phyloP scores from a whole-genome alignment of 176 grass and related monocot species.

The Areca catechu region DNA sequence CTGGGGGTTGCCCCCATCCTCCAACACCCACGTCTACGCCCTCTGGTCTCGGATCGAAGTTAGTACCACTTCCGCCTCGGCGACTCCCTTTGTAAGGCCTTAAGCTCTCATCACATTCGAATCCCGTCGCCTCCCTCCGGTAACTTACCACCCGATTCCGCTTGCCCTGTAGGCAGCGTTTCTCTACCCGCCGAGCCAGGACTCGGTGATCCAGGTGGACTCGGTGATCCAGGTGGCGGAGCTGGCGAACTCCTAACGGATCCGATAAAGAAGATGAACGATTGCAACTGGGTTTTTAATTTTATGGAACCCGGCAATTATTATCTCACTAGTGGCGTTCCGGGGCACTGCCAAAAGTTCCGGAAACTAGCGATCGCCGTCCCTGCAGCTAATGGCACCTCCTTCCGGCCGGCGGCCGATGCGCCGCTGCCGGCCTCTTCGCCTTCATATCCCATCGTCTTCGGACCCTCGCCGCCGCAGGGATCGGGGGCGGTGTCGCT shows the following conservation, averaged over 20 bases:
- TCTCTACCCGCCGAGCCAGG: conserved; percentile 59
- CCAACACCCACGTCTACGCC: conserved; percentile 49
- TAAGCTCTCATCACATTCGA: too few relatives aligned
- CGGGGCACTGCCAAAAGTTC: conserved; percentile 49
- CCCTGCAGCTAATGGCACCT: conserved; percentile 46
- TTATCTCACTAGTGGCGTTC: conserved; percentile 57
- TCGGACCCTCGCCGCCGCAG: conserved; percentile 20
- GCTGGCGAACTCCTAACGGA: conserved; percentile 36
- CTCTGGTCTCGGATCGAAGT: conserved; percentile 38
- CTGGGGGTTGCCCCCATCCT: conserved; percentile 54
- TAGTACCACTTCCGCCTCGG: conserved; percentile 47
- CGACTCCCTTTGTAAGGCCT: conserved; percentile 51
- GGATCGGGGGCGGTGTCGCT: not conserved
- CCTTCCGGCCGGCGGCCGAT: conserved; percentile 26
- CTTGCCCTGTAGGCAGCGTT: conserved; percentile 32
- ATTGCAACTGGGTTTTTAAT: conserved; percentile 83
- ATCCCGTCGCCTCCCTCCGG: too few relatives aligned
- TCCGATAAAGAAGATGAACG: conserved; percentile 39
- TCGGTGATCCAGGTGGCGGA: conserved; percentile 46
- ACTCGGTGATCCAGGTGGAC: conserved; percentile 49
- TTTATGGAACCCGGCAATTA: conserved; percentile 42
- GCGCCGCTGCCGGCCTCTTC: conserved; percentile 14
- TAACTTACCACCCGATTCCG: not conserved
- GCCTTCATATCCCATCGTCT: conserved; percentile 9
- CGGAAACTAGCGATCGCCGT: conserved; percentile 76